Conservation (phyloP, 2,329 filamentous ascomycete species). For the Pseudogymnoascus destructans region DNA sequence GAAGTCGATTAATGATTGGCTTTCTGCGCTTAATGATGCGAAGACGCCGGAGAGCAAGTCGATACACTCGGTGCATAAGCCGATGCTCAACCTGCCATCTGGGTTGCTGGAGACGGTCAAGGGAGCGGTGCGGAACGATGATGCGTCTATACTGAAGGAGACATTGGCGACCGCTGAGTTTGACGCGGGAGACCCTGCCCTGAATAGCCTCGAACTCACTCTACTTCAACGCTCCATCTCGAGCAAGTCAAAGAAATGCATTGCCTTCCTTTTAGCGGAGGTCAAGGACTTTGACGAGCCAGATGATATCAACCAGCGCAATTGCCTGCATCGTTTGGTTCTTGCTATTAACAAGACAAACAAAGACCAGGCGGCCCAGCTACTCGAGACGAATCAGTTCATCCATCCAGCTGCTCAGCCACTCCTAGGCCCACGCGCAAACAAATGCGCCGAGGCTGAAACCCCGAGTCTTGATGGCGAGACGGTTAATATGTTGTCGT, state of each 20-base stretch:
- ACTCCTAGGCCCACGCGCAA: conserved; percentile 44
- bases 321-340: conserved; percentile 83
- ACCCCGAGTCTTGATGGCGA: conserved; percentile 58
- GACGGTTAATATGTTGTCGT: conserved; percentile 53
- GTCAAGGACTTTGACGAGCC: conserved; percentile 67
- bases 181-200: conserved; percentile 37
- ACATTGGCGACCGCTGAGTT: conserved; percentile 46
- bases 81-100: conserved; percentile 58
- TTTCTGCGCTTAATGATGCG: conserved; percentile 69
- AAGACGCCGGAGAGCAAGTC: conserved; percentile 63
- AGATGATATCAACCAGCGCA: conserved; percentile 87
- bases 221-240: conserved; percentile 67
- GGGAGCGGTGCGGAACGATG: conserved; percentile 55
- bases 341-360: conserved; percentile 72
- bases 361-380: conserved; percentile 37
- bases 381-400: conserved; percentile 35
- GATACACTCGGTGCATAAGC: conserved; percentile 51
- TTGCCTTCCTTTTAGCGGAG: conserved; percentile 55
- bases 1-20: conserved; percentile 76
- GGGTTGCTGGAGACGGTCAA: conserved; percentile 59
- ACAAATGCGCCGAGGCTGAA: conserved; percentile 54
- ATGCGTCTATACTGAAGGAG: conserved; percentile 42
- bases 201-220: conserved; percentile 62
- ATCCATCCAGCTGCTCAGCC: conserved; percentile 68
- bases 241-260: conserved; percentile 52